Conservation (phyloP, 441 rosid genomes). For the Aquilaria agallochum region DNA sequence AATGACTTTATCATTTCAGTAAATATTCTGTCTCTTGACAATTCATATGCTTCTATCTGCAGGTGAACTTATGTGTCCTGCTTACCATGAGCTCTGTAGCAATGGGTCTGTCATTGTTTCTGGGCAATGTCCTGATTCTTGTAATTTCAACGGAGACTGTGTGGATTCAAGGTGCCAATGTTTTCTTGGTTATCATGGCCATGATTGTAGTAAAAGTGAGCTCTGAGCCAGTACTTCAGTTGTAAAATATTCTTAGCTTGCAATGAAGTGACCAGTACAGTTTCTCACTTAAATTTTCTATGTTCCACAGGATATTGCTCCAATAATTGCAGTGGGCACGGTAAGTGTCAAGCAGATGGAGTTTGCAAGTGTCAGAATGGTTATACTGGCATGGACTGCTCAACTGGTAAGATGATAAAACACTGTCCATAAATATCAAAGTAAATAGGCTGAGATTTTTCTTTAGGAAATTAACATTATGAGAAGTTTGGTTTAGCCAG, state of each 20-base stretch:
- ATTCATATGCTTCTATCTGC: slow-evolving; percentile 18
- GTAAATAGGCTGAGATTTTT: too few species aligned
- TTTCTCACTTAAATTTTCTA: not conserved
- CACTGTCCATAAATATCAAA: too few species aligned
- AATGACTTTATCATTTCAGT: slow-evolving; percentile 1
- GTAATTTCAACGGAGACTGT: slow-evolving; percentile 91
- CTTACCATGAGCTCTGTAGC: slow-evolving; percentile 86
- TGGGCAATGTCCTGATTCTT: slow-evolving; percentile 80
- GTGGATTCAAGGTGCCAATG: slow-evolving; percentile 81
- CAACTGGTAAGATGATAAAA: slow-evolving; percentile 59
- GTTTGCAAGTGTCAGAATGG: slow-evolving; percentile 72
- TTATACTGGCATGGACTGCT: slow-evolving; percentile 90
- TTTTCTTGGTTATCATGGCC: slow-evolving; percentile 90
- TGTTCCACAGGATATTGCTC: slow-evolving; percentile 72
- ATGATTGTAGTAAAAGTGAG: slow-evolving; percentile 89
- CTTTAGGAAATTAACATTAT: too few species aligned
- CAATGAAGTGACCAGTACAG: slow-evolving; percentile 1
- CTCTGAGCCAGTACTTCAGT: slow-evolving; percentile 10
- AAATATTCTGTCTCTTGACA: slow-evolving; percentile 12
- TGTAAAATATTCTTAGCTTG: not conserved
- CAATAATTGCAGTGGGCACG: slow-evolving; percentile 70
- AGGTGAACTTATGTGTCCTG: slow-evolving; percentile 94
- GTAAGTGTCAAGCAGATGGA: slow-evolving; percentile 76
- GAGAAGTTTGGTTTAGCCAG: too few species aligned
- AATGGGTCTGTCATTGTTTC: slow-evolving; percentile 39